A percentile compares a stretch with the other conserved stretches of the same genome.
Conservation (phyloP, 139 green algal species). For the Auxenochlorella pyrenoidosa region DNA sequence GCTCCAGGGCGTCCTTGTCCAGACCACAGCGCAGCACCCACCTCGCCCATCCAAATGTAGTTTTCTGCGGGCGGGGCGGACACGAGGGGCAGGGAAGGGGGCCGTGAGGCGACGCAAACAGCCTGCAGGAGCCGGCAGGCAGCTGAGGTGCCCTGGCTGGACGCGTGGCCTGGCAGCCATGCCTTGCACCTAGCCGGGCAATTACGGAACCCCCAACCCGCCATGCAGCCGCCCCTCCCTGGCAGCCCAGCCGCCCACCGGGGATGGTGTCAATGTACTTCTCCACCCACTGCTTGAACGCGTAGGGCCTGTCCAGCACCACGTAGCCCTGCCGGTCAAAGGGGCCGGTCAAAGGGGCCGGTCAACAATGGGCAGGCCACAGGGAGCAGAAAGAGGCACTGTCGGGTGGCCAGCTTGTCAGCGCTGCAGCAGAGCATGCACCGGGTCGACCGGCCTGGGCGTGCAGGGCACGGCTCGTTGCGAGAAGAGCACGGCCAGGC, state of each 20-base stretch:
- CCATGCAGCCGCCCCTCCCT: neutral
- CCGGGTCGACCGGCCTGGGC: too few relatives aligned
- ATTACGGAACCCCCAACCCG: too few relatives aligned
- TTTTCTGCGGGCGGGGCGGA: conserved; percentile 53
- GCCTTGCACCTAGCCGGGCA: neutral
- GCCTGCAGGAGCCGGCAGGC: too few relatives aligned
- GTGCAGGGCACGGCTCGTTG: too few relatives aligned
- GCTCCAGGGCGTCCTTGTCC: too few relatives aligned
- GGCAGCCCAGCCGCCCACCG: conserved; percentile 16
- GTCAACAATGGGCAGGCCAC: neutral
- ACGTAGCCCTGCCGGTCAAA: conserved; percentile 63
- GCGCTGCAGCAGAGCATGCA: too few relatives aligned
- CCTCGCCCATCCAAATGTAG: conserved; percentile 81
- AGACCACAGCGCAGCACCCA: too few relatives aligned
- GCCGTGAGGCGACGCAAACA: too few relatives aligned
- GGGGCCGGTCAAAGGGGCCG: neutral
- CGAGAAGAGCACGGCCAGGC: too few relatives aligned
- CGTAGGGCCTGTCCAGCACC: conserved; percentile 76
- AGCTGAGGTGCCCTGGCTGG: too few relatives aligned
- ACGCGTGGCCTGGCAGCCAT: too few relatives aligned
- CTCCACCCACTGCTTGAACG: conserved; percentile 74
- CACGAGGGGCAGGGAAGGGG: neutral
- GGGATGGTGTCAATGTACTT: conserved; percentile 46
- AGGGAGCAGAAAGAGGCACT: neutral
- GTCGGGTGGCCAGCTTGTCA: too few relatives aligned